Conservation (phyloP, 2,329 filamentous ascomycete species). For the Diaporthe australafricana region DNA sequence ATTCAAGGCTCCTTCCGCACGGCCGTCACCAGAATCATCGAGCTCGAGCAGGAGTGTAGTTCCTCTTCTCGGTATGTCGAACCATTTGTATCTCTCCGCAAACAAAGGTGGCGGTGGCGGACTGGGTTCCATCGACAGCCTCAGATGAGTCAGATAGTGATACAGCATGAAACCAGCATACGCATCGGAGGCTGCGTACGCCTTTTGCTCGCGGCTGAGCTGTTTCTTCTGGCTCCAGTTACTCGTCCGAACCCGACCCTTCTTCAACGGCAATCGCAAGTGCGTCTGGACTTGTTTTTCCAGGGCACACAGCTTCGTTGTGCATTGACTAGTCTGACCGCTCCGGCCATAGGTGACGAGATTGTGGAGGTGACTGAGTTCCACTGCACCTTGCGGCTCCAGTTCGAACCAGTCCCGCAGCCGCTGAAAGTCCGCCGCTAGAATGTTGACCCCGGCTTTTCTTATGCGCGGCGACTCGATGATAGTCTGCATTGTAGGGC, state of each 20-base stretch:
- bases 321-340: conserved; percentile 27
- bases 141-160: background rate
- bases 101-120: conserved; percentile 1
- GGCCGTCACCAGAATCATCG: background rate
- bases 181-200: conserved; percentile 11
- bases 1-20: background rate
- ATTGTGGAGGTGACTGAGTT: conserved; percentile 26
- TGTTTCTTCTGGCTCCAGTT: conserved; percentile 22
- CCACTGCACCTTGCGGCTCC: conserved; percentile 14
- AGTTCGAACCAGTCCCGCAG: background rate
- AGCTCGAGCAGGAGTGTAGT: conserved; percentile 13
- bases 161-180: conserved; percentile 25
- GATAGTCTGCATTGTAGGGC: background rate
- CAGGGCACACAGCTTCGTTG: conserved; percentile 19
- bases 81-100: conserved; percentile 6
- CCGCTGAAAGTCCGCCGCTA: conserved; percentile 28
- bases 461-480: background rate
- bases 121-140: background rate
- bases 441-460: conserved; percentile 14
- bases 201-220: conserved; percentile 12
- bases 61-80: background rate
- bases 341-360: background rate
- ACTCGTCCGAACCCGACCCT: conserved; percentile 23
- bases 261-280: conserved; percentile 14
- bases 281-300: conserved; percentile 21